Evolutionary conservation across 2,329 filamentous ascomycete species (phyloP).

Genomic region (Fusarium sp.): DNA sequence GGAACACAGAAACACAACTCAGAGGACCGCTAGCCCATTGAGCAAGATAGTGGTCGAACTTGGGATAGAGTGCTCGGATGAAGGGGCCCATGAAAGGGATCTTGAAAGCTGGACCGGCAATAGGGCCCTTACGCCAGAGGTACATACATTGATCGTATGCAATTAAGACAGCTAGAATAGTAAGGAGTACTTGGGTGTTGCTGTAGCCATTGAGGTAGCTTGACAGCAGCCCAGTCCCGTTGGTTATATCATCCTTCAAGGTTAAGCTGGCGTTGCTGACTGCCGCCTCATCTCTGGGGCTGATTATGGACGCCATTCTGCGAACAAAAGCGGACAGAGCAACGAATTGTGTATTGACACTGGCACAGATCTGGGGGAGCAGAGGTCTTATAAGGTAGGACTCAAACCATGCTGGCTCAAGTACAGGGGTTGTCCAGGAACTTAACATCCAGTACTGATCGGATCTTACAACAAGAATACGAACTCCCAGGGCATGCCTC

Average conservation of each 20-base stretch:
- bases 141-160: constrained; percentile 62
- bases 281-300: background rate
- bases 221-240: constrained; percentile 4
- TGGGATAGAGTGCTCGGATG: constrained; percentile 76
- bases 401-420: background rate
- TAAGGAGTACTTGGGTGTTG: constrained; percentile 35
- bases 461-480: constrained; percentile 9
- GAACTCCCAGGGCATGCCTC: background rate
- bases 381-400: background rate
- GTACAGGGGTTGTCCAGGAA: fast-evolving
- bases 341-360: fast-evolving
- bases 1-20: constrained; percentile 85
- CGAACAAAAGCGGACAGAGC: background rate
- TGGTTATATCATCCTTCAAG: background rate
- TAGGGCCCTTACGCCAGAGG: constrained; percentile 67
- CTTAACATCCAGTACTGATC: background rate
- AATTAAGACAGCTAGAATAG: constrained; percentile 46
- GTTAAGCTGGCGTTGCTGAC: constrained; percentile 3
- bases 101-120: constrained; percentile 71
- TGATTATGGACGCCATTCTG: background rate
- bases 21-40: constrained; percentile 83
- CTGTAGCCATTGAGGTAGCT: constrained; percentile 12
- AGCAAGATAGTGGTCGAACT: constrained; percentile 75
- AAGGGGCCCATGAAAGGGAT: constrained; percentile 80
- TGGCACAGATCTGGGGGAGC: background rate